Evolutionary conservation across 169 alveolate species (phyloP).

Genomic region (Plasmodium knowlesi): DNA sequence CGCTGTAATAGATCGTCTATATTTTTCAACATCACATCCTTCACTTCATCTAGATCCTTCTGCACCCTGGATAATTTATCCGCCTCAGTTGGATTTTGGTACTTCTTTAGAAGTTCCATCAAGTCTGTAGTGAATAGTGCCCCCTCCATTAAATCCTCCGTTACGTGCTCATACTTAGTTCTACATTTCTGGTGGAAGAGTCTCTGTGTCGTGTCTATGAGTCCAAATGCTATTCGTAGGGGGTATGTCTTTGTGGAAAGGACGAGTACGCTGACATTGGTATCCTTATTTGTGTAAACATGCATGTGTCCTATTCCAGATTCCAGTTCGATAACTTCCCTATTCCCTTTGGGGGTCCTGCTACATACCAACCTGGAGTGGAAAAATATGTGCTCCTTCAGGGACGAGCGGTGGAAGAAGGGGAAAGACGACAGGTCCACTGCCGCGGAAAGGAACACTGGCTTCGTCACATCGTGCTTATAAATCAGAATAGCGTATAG

Average conservation of each 20-base stretch:
- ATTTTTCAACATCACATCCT: slow-evolving; percentile 84
- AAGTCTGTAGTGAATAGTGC: slow-evolving; percentile 83
- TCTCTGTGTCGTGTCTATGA: slow-evolving; percentile 76
- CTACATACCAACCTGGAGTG: slow-evolving; percentile 86
- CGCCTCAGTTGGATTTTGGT: slow-evolving; percentile 94
- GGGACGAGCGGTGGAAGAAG: slow-evolving; percentile 84
- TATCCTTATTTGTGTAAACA: slow-evolving; percentile 42
- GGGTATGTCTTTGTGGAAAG: slow-evolving; percentile 86
- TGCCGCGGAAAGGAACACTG: slow-evolving; percentile 50
- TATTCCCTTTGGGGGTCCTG: slow-evolving; percentile 88
- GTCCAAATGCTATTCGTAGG: slow-evolving; percentile 87
- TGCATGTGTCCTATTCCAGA: slow-evolving; percentile 87
- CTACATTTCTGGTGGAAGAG: slow-evolving; percentile 28
- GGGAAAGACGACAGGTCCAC: slow-evolving; percentile 71
- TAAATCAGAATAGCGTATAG: slow-evolving; percentile 46
- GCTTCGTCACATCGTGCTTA: slow-evolving; percentile 40
- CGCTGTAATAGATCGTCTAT: slow-evolving; percentile 91
- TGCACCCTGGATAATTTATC: slow-evolving; percentile 93
- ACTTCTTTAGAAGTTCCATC: slow-evolving; percentile 86
- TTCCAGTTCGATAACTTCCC: slow-evolving; percentile 90
- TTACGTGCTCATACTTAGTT: slow-evolving; percentile 14
- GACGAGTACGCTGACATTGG: slow-evolving; percentile 73
- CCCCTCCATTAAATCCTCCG: slow-evolving; percentile 81
- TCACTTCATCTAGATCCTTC: slow-evolving; percentile 93
- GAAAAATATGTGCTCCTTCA: slow-evolving; percentile 85